Evolutionary conservation across 805 yeast species (phyloP).

Genomic region (Candida odintsovae): DNA sequence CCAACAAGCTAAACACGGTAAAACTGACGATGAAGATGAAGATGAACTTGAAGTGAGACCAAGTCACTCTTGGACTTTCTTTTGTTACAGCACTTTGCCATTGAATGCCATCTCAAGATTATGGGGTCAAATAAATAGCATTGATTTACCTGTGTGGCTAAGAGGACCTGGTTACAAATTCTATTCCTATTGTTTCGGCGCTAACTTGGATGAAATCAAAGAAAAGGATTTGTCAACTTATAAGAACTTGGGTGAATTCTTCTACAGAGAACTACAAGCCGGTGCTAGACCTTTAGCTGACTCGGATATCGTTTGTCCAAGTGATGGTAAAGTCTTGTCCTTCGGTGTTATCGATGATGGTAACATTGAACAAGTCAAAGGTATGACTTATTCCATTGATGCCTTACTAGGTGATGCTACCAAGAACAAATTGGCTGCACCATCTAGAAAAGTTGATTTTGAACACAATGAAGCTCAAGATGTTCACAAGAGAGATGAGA

Average conservation of each 20-base stretch:
- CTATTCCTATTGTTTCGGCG: constrained; percentile 80
- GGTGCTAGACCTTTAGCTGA: constrained; percentile 72
- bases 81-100: constrained; percentile 86
- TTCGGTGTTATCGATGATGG: constrained; percentile 79
- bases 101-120: constrained; percentile 83
- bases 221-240: constrained; percentile 74
- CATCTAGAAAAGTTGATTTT: constrained; percentile 43
- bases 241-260: constrained; percentile 82
- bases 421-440: constrained; percentile 43
- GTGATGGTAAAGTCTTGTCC: constrained; percentile 88
- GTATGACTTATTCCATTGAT: constrained; percentile 86
- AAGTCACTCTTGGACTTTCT: constrained; percentile 80
- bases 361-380: constrained; percentile 94
- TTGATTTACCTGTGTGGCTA: constrained; percentile 82
- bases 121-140: constrained; percentile 89
- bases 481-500: constrained; percentile 48
- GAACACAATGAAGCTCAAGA: constrained; percentile 35
- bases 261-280: constrained; percentile 74
- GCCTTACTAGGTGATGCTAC: constrained; percentile 70
- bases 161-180: constrained; percentile 76
- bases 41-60: constrained; percentile 40
- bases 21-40: constrained; percentile 18
- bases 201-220: constrained; percentile 79
- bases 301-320: constrained; percentile 76
- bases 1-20: constrained; percentile 18